A percentile compares a stretch with the other conserved stretches of the same genome.
Evolutionary conservation across 768 basidiomycete genomes (phyloP).

Genomic region (Amylocystis lapponica): DNA sequence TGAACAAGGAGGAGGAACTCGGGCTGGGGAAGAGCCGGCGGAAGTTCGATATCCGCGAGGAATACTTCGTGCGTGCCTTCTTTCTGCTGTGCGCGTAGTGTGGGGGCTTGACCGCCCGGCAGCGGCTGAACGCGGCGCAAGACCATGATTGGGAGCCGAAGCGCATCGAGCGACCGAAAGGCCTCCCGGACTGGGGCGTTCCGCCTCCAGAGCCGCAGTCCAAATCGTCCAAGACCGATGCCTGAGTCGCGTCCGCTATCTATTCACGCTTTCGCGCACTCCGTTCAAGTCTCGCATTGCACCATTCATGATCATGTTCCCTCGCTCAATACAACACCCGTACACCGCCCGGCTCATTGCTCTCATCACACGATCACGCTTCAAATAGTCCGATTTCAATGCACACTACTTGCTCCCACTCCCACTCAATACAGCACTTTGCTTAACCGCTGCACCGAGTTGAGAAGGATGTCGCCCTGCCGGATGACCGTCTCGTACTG

Average conservation of each 20-base stretch:
- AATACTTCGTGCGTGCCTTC: constrained; percentile 81
- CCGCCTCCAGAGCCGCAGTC: constrained; percentile 54
- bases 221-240: constrained; percentile 9
- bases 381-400: not conserved
- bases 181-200: constrained; percentile 92
- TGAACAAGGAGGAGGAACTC: constrained; percentile 76
- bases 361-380: not conserved
- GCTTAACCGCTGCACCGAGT: constrained; percentile 82
- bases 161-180: constrained; percentile 75
- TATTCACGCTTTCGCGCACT: not conserved
- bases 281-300: not conserved
- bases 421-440: constrained; percentile 68
- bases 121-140: constrained; percentile 61
- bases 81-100: not conserved
- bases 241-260: not conserved
- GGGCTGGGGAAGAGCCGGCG: constrained; percentile 63
- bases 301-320: not conserved
- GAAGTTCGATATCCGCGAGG: constrained; percentile 90
- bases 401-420: not conserved
- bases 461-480: constrained; percentile 86
- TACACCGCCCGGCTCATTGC: not conserved
- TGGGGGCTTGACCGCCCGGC: constrained; percentile 1
- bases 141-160: constrained; percentile 85
- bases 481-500: constrained; percentile 92
- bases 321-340: not conserved